Base-by-base conservation (phyloP, 495 filamentous ascomycete genomes). In the Parathielavia appendiculata region DNA sequence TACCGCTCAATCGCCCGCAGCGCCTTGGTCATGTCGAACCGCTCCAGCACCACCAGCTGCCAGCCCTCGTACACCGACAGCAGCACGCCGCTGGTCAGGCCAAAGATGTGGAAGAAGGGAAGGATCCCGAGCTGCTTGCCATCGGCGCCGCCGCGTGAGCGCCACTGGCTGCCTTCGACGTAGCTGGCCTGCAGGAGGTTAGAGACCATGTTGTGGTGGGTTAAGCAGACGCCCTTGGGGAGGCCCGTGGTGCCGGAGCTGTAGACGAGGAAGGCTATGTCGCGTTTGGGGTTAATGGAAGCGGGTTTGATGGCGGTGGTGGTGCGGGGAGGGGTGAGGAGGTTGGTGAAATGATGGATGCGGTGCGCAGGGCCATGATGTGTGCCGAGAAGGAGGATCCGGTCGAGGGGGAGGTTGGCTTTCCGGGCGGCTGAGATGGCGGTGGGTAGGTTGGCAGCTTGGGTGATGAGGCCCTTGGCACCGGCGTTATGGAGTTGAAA, bases 71-170 rank as follows among this genome's bases (percentile, higher is more conserved):
- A 86, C 9, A 95, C 63, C 17, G 63, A 65, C 26, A 66, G 44
- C 1, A 76, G 59, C 6, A 73, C 67, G 36, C 65, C 69, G 52
- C 68, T 75, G 17, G 69, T 71, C 17, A 76, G 67, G 14, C 73
- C 75, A 64, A 96, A 97, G 58, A 86, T 93, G 71, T 97, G 92
- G 73, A 91, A 97, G 68, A 98, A 96, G 0, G 93, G 81, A n/a
- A 97, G 66, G 57, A 97, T 86, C 2, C 86, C 90, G 41, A 97
- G 65, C 19, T 93, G 69, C 19, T 76, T 82, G 65, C 82, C 83
- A 68, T 86, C 82, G 16, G 68, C 58, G 4, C 85, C 83, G 8
- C 81, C 83, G 45, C 84, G 72, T 71, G 83, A 84, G 4, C 67
- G 76, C 57, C 90, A 66, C 45, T 87, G 76, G 1, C 73, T 73